phyloP scores from a whole-genome alignment of 2,329 filamentous ascomycete species.

The Pseudofabraea citricarpa region DNA sequence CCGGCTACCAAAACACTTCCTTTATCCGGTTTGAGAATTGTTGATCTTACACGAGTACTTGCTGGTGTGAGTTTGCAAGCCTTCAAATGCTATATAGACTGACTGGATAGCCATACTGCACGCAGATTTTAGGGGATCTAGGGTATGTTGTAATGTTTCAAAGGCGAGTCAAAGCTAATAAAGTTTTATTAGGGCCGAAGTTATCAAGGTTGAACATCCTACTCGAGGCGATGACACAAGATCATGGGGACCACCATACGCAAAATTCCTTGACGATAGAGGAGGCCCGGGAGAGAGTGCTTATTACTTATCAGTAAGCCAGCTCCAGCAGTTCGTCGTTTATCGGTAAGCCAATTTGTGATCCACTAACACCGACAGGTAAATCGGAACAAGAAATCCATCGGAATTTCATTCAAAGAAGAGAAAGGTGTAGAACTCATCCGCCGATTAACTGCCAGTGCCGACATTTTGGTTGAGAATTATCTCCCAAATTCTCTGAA shows the following conservation, averaged over 20 bases:
- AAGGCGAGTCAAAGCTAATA: conserved; percentile 1
- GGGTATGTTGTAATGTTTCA: conserved; percentile 55
- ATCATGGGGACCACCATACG: conserved; percentile 93
- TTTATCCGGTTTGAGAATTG: neutral
- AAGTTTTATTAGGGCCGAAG: conserved; percentile 63
- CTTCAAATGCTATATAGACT: neutral
- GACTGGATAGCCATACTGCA: conserved; percentile 74
- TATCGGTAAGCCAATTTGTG: neutral
- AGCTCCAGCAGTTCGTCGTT: conserved; percentile 22
- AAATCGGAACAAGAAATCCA: conserved; percentile 94
- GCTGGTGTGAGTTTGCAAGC: conserved; percentile 30
- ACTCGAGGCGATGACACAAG: conserved; percentile 84
- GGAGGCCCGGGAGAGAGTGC: conserved; percentile 80
- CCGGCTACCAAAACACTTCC: neutral
- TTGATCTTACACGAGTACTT: neutral
- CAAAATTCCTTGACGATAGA: conserved; percentile 60
- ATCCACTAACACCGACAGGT: conserved; percentile 46
- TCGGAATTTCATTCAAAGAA: conserved; percentile 84
- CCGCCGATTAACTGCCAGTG: conserved; percentile 73
- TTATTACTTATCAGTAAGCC: conserved; percentile 85
- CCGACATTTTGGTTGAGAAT: conserved; percentile 91
- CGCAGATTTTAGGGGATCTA: conserved; percentile 89
- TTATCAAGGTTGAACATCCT: conserved; percentile 95
- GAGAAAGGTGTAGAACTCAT: conserved; percentile 78
- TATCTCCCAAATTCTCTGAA: conserved; percentile 83